These are phyloP conservation scores for Passiflora organensis DNA, from an alignment of 345 rosid genomes.

Conservation along the genomic window DNA sequence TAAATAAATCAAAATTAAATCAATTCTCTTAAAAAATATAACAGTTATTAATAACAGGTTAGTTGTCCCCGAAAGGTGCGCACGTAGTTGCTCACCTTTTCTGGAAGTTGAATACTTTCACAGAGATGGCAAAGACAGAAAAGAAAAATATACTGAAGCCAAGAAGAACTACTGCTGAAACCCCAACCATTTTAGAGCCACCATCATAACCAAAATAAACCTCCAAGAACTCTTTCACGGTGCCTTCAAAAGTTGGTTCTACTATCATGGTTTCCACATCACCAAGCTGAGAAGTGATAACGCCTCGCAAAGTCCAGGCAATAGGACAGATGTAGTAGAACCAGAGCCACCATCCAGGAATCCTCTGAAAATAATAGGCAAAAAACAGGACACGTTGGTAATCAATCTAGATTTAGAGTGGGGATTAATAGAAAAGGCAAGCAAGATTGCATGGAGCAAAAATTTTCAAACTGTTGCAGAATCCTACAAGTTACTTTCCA, in stretches of 20 bases:
- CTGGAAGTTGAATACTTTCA: conserved; percentile 73
- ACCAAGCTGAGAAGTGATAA: conserved; percentile 74
- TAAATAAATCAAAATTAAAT: too few species aligned
- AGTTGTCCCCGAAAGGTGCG: not conserved
- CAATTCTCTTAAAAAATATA: too few species aligned
- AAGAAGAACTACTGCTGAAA: conserved; percentile 46
- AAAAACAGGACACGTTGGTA: not conserved
- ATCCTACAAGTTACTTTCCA: not conserved
- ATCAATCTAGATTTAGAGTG: not conserved
- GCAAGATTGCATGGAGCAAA: not conserved
- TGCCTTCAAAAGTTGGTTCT: conserved; percentile 47
- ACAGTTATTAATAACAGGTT: too few species aligned
- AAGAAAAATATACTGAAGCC: conserved; percentile 62
- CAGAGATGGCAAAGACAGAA: conserved; percentile 50
- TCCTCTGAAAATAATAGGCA: conserved; percentile 34
- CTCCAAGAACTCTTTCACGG: conserved; percentile 60
- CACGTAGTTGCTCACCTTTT: conserved; percentile 38
- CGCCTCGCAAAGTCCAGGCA: conserved; percentile 78
- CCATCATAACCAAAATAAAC: conserved; percentile 37
- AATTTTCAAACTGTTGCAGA: too few species aligned
- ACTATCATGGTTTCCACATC: conserved; percentile 58
- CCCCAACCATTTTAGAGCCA: conserved; percentile 37
- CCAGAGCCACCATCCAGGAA: conserved; percentile 97
- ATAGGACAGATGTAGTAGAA: conserved; percentile 78
- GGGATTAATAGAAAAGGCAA: not conserved